Evolutionary conservation across 495 filamentous ascomycete species (phyloP), one percentile per base, ranked within the genome.

Genomic region (Aspergillus sparsus): DNA sequence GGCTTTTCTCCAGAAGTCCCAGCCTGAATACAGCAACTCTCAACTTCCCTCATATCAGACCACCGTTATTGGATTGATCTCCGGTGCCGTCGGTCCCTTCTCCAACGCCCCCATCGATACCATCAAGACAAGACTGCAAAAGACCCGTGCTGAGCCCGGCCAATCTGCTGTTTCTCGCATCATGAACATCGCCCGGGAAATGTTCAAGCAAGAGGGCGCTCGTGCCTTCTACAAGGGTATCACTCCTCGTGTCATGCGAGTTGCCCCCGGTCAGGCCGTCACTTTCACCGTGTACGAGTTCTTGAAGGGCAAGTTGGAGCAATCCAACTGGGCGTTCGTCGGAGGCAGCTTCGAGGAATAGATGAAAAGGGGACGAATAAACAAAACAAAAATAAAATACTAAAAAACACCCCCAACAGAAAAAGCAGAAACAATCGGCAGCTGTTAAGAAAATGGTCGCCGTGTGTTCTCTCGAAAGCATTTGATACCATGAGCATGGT

Each of bases 181-280:
- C 56, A 78, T 82, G 55, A 69, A 74, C 31, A 98, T 99, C 64
- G 84, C 89, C 42, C 83, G 80, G 57, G 91, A 96, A 62, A 98
- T 99, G 94, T 96, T 95, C 78, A 93, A 88, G 89, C 88, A 93
- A 74, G 94, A 99, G 74, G 94, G 94, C 10, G 79, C 89, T 58
- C 85, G 89, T 49, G 93, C 93, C 10, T 99, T 99, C 80, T 99
- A 97, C 80, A 97, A 97, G 84, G 94, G 94, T 62, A 98, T 99
- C 74, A 99, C 94, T 54, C 94, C 94, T 8, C 83, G 94, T 60
- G 89, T 98, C 62, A 98, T 98, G 93, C 84, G 94, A 65, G 94
- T 99, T 35, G 94, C 94, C 34, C 94, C 94, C 12, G 94, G 94
- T 52, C 94, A 99, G 79, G 95, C 95, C 31, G 94, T 99, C 33